Evolutionary conservation across 1,284 basidiomycete species (phyloP).

Genomic region (Schizophyllum commune): DNA sequence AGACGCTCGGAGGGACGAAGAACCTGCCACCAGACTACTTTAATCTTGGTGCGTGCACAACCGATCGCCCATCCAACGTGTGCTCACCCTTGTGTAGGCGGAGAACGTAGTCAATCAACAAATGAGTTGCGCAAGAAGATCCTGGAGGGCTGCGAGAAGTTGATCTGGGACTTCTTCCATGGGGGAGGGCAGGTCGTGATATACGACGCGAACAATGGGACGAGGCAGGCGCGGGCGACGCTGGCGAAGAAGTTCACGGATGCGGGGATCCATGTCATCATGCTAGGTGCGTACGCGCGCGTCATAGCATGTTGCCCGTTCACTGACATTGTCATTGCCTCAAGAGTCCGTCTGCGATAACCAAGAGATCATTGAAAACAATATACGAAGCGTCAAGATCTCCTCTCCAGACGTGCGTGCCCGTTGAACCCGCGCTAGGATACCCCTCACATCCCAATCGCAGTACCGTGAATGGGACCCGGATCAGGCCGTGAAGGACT

Average conservation of each 20-base stretch:
- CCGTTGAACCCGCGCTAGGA: not conserved
- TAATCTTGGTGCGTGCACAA: conserved; percentile 53
- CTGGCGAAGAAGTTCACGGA: conserved; percentile 83
- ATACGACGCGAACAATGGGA: conserved; percentile 98
- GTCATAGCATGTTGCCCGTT: not conserved
- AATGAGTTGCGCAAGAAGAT: conserved; percentile 69
- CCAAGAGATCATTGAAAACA: conserved; percentile 87
- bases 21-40: conserved; percentile 92
- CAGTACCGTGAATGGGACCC: conserved; percentile 93
- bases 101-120: conserved; percentile 72
- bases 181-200: conserved; percentile 92
- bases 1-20: conserved; percentile 83
- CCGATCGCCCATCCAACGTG: conserved; percentile 3
- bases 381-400: conserved; percentile 96
- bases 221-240: conserved; percentile 55
- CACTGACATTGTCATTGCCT: not conserved
- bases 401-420: conserved; percentile 87
- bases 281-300: conserved; percentile 61
- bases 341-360: conserved; percentile 83
- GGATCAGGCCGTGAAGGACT: conserved; percentile 86
- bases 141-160: conserved; percentile 76
- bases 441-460: conserved; percentile 2
- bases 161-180: conserved; percentile 87
- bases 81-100: conserved; percentile 1
- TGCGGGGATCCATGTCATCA: conserved; percentile 83